These are phyloP conservation scores for Cylindrotheca closterium DNA, from an alignment of 108 stramenopile genomes.

Conservation along the genomic window DNA sequence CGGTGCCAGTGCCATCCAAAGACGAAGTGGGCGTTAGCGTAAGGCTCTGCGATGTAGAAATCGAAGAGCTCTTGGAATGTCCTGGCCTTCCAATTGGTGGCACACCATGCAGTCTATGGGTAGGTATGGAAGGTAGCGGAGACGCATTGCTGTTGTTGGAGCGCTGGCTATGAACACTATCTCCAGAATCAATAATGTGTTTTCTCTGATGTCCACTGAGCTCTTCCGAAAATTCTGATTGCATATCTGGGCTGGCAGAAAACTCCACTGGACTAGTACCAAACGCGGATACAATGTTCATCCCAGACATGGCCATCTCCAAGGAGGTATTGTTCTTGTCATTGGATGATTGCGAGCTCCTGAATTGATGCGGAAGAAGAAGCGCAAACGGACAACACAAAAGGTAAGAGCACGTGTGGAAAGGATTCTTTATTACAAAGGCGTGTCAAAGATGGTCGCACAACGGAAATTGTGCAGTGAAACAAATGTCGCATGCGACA, in stretches of 20 bases:
- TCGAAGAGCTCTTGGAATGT: constrained; percentile 28
- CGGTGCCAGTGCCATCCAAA: constrained; percentile 30
- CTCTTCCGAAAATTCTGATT: background rate
- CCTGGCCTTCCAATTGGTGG: constrained; percentile 38
- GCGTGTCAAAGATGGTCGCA: no score
- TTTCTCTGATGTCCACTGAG: constrained; percentile 5
- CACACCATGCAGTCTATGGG: constrained; percentile 27
- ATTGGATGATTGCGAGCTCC: background rate
- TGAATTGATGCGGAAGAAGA: no score
- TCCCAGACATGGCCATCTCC: constrained; percentile 38
- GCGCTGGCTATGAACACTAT: constrained; percentile 26
- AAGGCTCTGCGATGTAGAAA: constrained; percentile 39
- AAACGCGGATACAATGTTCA: constrained; percentile 33
- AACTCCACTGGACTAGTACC: background rate
- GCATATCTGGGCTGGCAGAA: background rate
- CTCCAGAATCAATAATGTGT: constrained; percentile 21
- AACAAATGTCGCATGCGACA: no score
- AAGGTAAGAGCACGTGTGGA: no score
- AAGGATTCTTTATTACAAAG: no score
- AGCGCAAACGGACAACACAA: no score
- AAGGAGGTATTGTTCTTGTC: constrained; percentile 1
- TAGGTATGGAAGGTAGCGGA: constrained; percentile 4
- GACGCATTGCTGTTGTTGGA: constrained; percentile 14
- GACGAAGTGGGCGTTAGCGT: constrained; percentile 50
- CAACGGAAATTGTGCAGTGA: no score